Percentiles rank a stretch among this genome's conserved stretches.
phyloP scores from a whole-genome alignment of 2,329 filamentous ascomycete species.

The Xylariaceae sp. region DNA sequence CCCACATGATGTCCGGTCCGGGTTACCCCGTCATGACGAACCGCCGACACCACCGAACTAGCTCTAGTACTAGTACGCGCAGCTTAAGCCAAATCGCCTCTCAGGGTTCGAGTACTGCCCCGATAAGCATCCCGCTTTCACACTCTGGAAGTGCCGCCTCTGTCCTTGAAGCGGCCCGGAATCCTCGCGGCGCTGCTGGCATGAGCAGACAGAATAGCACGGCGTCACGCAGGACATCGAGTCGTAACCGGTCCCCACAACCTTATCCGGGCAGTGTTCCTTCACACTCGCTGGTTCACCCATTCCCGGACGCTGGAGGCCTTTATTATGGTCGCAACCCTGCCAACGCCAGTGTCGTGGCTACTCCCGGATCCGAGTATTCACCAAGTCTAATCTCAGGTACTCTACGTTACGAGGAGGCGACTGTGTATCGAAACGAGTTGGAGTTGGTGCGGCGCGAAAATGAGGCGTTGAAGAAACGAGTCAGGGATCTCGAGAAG shows the following conservation, averaged over 20 bases:
- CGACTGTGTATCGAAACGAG: constrained; percentile 54
- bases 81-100: constrained; percentile 43
- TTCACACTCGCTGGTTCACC: constrained; percentile 45
- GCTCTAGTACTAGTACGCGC: constrained; percentile 50
- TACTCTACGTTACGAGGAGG: constrained; percentile 58
- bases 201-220: constrained; percentile 50
- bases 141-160: constrained; percentile 37
- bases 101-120: constrained; percentile 35
- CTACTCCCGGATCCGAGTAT: constrained; percentile 41
- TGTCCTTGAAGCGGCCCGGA: constrained; percentile 43
- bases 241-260: constrained; percentile 36
- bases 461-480: constrained; percentile 56
- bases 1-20: constrained; percentile 51
- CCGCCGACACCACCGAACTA: constrained; percentile 53
- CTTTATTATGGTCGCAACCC: constrained; percentile 31
- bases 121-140: constrained; percentile 28
- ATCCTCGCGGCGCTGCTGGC: constrained; percentile 37
- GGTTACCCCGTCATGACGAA: constrained; percentile 53
- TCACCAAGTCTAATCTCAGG: constrained; percentile 52
- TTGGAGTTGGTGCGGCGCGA: constrained; percentile 58
- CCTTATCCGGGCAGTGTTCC: constrained; percentile 31
- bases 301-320: constrained; percentile 35
- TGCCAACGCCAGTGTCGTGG: constrained; percentile 38
- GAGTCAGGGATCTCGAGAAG: constrained; percentile 58
- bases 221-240: constrained; percentile 48